Evolutionary conservation across 495 filamentous ascomycete species (phyloP).

Genomic region (Thermothielavioides terrestris): DNA sequence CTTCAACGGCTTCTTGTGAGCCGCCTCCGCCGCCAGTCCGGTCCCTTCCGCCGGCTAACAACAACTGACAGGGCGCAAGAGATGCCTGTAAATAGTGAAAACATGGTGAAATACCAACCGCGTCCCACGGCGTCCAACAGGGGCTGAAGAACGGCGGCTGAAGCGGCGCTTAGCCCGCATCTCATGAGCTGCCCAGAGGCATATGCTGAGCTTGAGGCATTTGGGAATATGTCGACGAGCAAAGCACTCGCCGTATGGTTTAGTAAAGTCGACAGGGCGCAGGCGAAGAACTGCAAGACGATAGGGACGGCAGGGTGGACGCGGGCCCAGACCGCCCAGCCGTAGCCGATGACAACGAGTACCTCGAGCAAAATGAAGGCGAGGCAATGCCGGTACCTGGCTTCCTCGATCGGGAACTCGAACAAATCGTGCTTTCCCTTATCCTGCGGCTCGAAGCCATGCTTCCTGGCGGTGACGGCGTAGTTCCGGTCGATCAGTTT

Average conservation of each 20-base stretch:
- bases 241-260: background rate
- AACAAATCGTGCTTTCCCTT: background rate
- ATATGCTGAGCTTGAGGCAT: background rate
- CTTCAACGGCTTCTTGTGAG: too few species aligned
- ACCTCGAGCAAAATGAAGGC: background rate
- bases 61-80: background rate
- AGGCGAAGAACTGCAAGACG: background rate
- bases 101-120: constrained; percentile 1
- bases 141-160: background rate
- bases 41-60: background rate
- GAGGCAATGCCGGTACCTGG: background rate
- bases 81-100: background rate
- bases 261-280: background rate
- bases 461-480: background rate
- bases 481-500: background rate
- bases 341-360: background rate
- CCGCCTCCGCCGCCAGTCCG: background rate
- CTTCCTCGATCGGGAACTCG: background rate
- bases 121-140: background rate
- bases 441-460: background rate
- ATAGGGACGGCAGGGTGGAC: background rate
- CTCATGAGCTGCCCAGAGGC: background rate
- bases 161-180: background rate
- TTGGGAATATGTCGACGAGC: constrained; percentile 1
- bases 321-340: background rate